These are phyloP conservation scores for Scheffersomyces lignicola DNA, from an alignment of 1,139 yeast species.

Conservation along the genomic window DNA sequence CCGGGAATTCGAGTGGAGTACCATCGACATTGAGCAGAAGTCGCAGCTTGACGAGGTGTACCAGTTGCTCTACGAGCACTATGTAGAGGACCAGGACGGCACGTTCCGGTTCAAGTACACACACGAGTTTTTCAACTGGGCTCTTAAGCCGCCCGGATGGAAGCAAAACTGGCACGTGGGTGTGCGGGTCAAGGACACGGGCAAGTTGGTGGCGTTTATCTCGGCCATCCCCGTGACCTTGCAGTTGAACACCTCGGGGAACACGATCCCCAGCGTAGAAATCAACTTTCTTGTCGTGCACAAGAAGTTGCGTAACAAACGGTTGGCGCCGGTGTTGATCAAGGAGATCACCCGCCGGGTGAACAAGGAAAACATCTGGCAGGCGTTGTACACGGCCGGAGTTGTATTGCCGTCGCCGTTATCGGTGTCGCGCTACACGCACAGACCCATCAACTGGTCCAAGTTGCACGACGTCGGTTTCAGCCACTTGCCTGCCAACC, in stretches of 20 bases:
- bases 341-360: conserved; percentile 94
- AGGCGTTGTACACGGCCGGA: conserved; percentile 95
- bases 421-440: conserved; percentile 88
- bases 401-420: conserved; percentile 88
- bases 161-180: conserved; percentile 88
- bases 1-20: conserved; percentile 84
- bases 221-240: conserved; percentile 83
- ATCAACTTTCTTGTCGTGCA: conserved; percentile 94
- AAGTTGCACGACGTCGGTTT: conserved; percentile 90
- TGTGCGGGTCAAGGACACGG: conserved; percentile 76
- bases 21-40: conserved; percentile 63
- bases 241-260: conserved; percentile 54
- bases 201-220: conserved; percentile 85
- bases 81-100: conserved; percentile 93
- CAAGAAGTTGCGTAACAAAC: conserved; percentile 87
- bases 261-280: conserved; percentile 67
- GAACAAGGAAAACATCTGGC: conserved; percentile 84
- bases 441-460: conserved; percentile 91
- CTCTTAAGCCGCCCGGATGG: conserved; percentile 94
- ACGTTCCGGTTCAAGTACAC: conserved; percentile 89
- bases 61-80: conserved; percentile 78
- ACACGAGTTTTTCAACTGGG: conserved; percentile 86
- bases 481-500: conserved; percentile 71
- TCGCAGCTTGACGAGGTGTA: conserved; percentile 73
- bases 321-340: conserved; percentile 91